Base-by-base conservation (phyloP, 306 rosid genomes). In the Vicia villosa region DNA sequence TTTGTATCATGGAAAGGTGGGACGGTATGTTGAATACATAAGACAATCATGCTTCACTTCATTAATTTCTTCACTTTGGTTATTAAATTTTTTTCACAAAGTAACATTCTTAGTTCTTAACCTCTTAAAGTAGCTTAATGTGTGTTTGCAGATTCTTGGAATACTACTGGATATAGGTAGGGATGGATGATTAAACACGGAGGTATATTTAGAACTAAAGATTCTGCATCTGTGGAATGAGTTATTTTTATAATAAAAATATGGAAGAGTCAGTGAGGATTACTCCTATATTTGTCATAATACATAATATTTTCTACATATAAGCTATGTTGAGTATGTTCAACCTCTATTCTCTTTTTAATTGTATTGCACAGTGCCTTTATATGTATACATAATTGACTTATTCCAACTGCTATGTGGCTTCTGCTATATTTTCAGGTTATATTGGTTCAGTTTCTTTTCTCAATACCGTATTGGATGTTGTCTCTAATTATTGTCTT, bases 1-100 rank as follows among this genome's bases (percentile, higher is more conserved):
- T 79, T 84, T 71, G 86, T 84, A 43, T 8, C 97, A 45, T 94
- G 98, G 98, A 94, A 85, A 81, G 98, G 98, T 22, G 98, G 98
- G 72, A 96, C 87, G 80, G 98, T 94, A 86, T 86, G 96, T 83
- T 62, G 55, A 63, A 51, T 69, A 22, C 60, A 63, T 63, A 22
- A 36, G 55, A 17, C 36, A 22, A 4, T 42, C 69, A 26, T 56
- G 56, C 34, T 60, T 37, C 20, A 10, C 66, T 54, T 72, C 5
- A n/a, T 17, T 9, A 47, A 34, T 62, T 58, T 50, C 40, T 55
- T 68, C 61, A 50, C n/a, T 4, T 37, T n/a, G 68, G 13, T 43
- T 72, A 58, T 24, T 22, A 36, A 73, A 10, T 21, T 76, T 41
- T 63, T 26, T 32, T n/a, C 26, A 3, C 26, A 1, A 34, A 19